Evolutionary conservation across 2,329 filamentous ascomycete species (phyloP).

Genomic region (Akanthomyces lecanii): DNA sequence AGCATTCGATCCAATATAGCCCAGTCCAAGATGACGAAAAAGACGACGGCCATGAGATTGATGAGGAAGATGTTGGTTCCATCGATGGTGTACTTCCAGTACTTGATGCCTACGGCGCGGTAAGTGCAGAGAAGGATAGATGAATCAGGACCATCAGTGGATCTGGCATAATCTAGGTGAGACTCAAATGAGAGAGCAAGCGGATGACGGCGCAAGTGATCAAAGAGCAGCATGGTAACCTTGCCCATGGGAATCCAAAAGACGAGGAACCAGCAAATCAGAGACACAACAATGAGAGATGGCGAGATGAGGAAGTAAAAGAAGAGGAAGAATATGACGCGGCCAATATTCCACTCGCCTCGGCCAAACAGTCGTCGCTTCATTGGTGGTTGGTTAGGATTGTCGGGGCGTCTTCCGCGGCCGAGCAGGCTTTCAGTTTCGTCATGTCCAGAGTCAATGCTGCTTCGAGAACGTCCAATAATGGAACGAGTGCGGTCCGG

Average conservation of each 20-base stretch:
- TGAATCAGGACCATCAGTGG: slow-evolving; percentile 66
- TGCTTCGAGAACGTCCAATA: slow-evolving; percentile 79
- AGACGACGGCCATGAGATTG: slow-evolving; percentile 89
- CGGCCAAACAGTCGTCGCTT: slow-evolving; percentile 91
- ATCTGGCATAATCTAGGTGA: slow-evolving; percentile 70
- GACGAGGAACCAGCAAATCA: slow-evolving; percentile 91
- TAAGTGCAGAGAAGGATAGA: slow-evolving; percentile 96
- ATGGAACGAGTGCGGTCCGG: slow-evolving; percentile 74
- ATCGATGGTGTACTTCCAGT: slow-evolving; percentile 99
- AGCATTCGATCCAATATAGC: slow-evolving; percentile 68
- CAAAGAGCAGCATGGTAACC: slow-evolving; percentile 81
- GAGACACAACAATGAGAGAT: slow-evolving; percentile 77
- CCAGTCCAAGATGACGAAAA: slow-evolving; percentile 93
- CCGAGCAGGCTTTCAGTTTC: slow-evolving; percentile 90
- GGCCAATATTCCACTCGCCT: slow-evolving; percentile 90
- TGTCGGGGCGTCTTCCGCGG: slow-evolving; percentile 49
- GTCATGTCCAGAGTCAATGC: slow-evolving; percentile 76
- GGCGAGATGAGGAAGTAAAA: slow-evolving; percentile 93
- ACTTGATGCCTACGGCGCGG: slow-evolving; percentile 86
- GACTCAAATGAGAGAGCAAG: slow-evolving; percentile 90
- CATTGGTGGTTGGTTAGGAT: slow-evolving; percentile 35
- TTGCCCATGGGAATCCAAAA: slow-evolving; percentile 99
- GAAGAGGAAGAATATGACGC: slow-evolving; percentile 92
- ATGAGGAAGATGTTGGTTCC: slow-evolving; percentile 99
- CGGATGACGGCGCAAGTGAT: slow-evolving; percentile 88